Base-by-base conservation (phyloP, 805 yeast species). In the Kazachstania taianensis region DNA sequence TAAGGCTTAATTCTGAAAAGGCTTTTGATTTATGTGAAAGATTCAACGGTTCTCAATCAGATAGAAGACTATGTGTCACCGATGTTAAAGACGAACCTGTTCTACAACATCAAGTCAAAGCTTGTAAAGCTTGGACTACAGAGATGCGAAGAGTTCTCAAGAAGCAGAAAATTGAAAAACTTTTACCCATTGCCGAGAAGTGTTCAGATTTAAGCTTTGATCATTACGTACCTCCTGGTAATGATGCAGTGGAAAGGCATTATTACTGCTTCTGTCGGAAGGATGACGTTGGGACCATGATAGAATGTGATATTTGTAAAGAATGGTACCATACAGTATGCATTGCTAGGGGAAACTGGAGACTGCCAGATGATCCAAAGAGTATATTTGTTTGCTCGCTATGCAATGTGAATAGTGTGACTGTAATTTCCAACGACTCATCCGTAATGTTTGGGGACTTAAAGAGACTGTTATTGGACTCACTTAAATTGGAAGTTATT, bases 261-360 rank as follows among this genome's bases (percentile, higher is more conserved):
- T 48, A 53, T 16, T 78, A 73, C 49, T 80, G 87, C 49, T 59
- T 75, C 38, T 80, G 89, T 53, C 65, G 85, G 31, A 70, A 69
- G 32, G 55, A 56, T 17, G 87, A 78, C 45, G 55, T 67, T 45
- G 70, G 81, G 53, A 67, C 71, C 0, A 78, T 78, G 82, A 72
- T 78, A 30, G 80, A 73, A 40, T 80, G 87, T 57, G 86, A 78
- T 42, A 57, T 53, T 13, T 81, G 89, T 53, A 63, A 69, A 36
- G 84, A 78, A 46, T 78, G 86, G 86, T 80, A 72, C 48, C 87
- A 80, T 50, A 67, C 70, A 31, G 57, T 55, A 12, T 80, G 87
- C 54, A 62, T 79, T 30, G 67, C 67, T 34, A 49, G 63, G 20
- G 61, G 60, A 2, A 43, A 53, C 12, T 57, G 61, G 42, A 41